phyloP scores from a whole-genome alignment of 768 basidiomycete species.

The Tulasnella sp. region DNA sequence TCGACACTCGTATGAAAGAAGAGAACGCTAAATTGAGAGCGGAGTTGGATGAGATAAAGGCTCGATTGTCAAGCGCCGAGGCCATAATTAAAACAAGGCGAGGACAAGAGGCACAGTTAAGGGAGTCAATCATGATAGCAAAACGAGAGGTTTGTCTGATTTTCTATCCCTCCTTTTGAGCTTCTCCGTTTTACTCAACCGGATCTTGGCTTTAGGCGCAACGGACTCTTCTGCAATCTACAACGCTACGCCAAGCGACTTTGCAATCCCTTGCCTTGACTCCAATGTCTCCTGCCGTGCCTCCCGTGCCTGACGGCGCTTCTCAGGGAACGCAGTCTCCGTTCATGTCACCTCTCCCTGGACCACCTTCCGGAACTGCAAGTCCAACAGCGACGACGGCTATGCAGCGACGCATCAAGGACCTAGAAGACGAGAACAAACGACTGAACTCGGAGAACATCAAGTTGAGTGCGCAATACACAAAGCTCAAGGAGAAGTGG shows the following conservation, averaged over 20 bases:
- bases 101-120: slow-evolving; percentile 73
- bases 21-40: slow-evolving; percentile 64
- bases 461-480: slow-evolving; percentile 83
- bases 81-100: slow-evolving; percentile 61
- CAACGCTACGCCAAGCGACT: slow-evolving; percentile 12
- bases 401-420: slow-evolving; percentile 45
- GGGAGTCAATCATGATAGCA: slow-evolving; percentile 73
- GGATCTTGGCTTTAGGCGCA: slow-evolving; percentile 54
- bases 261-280: background rate
- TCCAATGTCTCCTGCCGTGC: slow-evolving; percentile 48
- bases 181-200: background rate
- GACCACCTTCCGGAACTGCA: background rate
- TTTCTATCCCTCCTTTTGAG: background rate
- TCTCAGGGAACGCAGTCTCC: slow-evolving; percentile 29
- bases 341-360: slow-evolving; percentile 45
- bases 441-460: slow-evolving; percentile 65
- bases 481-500: slow-evolving; percentile 81
- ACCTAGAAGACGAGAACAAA: slow-evolving; percentile 76
- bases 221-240: slow-evolving; percentile 41
- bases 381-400: slow-evolving; percentile 26
- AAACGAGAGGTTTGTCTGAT: slow-evolving; percentile 51
- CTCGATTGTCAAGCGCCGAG: slow-evolving; percentile 58
- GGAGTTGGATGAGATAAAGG: slow-evolving; percentile 56
- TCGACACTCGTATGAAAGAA: slow-evolving; percentile 30
- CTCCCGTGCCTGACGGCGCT: background rate